Base-by-base conservation (phyloP, 441 rosid genomes). In the Jatropha podagrica region DNA sequence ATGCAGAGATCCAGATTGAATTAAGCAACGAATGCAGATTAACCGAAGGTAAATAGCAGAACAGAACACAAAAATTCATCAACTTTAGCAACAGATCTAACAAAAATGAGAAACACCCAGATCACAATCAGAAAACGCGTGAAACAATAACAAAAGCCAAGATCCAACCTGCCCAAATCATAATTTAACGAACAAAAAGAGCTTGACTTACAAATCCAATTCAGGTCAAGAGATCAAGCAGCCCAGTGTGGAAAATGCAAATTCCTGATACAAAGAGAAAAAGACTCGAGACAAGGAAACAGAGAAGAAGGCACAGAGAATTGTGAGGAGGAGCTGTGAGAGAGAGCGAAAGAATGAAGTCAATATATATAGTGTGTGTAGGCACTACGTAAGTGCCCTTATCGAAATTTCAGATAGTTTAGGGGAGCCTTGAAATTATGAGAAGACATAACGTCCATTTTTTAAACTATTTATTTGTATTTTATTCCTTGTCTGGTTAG, bases 1-100 rank as follows among this genome's bases (percentile, higher is more conserved):
- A 67, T 7, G 59, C n/a, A 54, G 67, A 78, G 85, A 83, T 83
- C 83, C 80, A 66, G 83, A 86, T 86, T 86, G 68, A 79, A 20
- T 44, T 41, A 48, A 65, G 67, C 46, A 75, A 38, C 66, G 74
- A 74, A 76, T 66, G 82, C 55, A 74, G 65, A 49, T 32, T n/a
- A 74, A 55, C 18, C 69, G 66, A 72, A 15, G 49, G 41, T 48
- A 18, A 44, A 26, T 15, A 7, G 14, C 76, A 65, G 44, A 10
- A 17, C 68, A 71, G 52, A 26, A 11, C 7, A 18, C 23, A 54
- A 52, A 66, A 32, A 49, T 11, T 13, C 56, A 18, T 60, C 38
- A 65, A 69, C 78, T 74, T 80, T 42, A 44, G 49, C 17, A 49
- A 73, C 72, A 83, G 86, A 86, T 86, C 86, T 76, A 68, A 49